Conservation (phyloP, 1,284 basidiomycete species). For the Takashimella tepidaria region DNA sequence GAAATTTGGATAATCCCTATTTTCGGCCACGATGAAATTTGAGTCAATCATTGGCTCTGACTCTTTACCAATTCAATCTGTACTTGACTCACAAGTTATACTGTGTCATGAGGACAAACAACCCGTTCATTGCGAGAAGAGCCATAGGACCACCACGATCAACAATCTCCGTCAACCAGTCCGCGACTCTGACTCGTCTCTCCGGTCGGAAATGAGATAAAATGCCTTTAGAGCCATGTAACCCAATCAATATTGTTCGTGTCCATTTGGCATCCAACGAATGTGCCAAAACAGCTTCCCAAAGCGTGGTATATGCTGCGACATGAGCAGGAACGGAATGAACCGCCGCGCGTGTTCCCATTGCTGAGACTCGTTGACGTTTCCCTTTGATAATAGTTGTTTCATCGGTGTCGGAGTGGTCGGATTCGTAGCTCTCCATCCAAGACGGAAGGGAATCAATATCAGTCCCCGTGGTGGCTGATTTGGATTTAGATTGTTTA, state of each 20-base stretch:
- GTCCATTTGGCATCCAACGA: conserved; percentile 33
- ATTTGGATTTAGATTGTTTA: conserved; percentile 12
- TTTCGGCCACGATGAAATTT: no score
- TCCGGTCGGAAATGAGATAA: conserved; percentile 39
- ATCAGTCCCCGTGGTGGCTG: conserved; percentile 14
- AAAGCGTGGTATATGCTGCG: conserved; percentile 31
- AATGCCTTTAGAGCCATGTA: conserved; percentile 44
- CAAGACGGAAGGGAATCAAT: conserved; percentile 43
- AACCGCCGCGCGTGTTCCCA: conserved; percentile 33
- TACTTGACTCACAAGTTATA: conserved; percentile 74
- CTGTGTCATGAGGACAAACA: conserved; percentile 85
- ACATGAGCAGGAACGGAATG: conserved; percentile 32
- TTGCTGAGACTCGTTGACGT: conserved; percentile 35
- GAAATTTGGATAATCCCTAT: conserved; percentile 89
- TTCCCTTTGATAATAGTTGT: conserved; percentile 17
- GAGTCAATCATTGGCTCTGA: no score
- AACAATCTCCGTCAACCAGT: conserved; percentile 86
- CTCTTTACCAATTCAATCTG: not conserved
- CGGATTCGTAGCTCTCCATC: conserved; percentile 46
- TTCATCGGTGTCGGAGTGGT: conserved; percentile 49
- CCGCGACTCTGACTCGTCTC: conserved; percentile 72
- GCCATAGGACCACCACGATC: conserved; percentile 83
- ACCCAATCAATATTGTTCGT: conserved; percentile 33
- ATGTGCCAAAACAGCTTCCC: conserved; percentile 31
- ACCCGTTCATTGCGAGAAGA: conserved; percentile 81